Base-by-base conservation (phyloP, 495 filamentous ascomycete genomes). In the Penicillium steckii region DNA sequence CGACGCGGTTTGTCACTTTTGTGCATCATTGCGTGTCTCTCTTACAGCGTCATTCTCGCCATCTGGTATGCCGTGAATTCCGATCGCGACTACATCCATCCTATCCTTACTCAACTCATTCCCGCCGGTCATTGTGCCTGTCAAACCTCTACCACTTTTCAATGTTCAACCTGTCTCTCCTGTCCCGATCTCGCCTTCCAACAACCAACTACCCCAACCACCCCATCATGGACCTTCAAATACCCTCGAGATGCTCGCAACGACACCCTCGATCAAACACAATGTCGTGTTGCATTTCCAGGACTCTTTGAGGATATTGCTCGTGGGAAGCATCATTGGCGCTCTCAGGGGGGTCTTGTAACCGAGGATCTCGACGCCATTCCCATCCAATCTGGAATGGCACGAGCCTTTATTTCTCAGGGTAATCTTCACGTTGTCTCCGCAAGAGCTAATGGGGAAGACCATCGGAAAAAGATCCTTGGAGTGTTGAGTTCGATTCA, bases 401-500 rank as follows among this genome's bases (percentile, higher is more conserved):
- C 50, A 2, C 71, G 69, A 15, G 66, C 60, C 0, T 66, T 66
- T 9, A 72, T 71, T 18, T 57, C 59, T 2, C 55, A 53, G 18
- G 71, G 67, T 13, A 59, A 76, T 33, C 48, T 78, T 4, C 67
- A 74, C 42, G 65, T 77, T 15, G 58, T 76, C 8, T 59, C 64
- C 0, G 62, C 68, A 3, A 66, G 67, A 1, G 60, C 69, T 10
- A 66, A 55, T 27, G 64, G 65, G 5, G 67, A 74, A 35, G 74
- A 76, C 43, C 69, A 77, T 27, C 72, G 72, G 15, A 59, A 69
- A 8, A 77, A 79, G 33, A 70, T 77, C 10, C 43, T 76, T 29
- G 71, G 73, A n/a, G 64, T 69, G 3, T 52, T 78, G 51, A 66
- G 74, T 25, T 67, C 75, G n/a, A 74, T 78, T 17, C 71, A 77